Conservation (phyloP, 768 basidiomycete species). For the Leucocoprinus sp. region DNA sequence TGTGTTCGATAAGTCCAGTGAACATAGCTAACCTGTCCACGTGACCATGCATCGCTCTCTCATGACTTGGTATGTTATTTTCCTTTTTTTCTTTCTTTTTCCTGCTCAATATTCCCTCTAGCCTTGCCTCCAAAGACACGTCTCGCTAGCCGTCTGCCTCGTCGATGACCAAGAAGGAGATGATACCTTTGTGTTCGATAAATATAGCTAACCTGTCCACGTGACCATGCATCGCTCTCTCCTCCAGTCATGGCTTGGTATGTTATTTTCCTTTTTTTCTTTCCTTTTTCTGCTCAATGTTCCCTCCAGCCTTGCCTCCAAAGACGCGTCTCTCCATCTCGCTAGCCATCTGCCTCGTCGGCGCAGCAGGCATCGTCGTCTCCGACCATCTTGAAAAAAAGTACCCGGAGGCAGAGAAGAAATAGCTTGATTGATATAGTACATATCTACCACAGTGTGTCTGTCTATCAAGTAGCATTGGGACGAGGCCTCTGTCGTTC, state of each 20-base stretch:
- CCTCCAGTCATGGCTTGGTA: conserved; percentile 32
- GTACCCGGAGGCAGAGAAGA: conserved; percentile 16
- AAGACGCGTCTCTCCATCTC: conserved; percentile 45
- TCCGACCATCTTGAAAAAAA: conserved; percentile 46
- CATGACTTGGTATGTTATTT: too few relatives aligned
- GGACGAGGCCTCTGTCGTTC: conserved; percentile 19
- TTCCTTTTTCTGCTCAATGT: conserved; percentile 9
- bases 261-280: conserved; percentile 1
- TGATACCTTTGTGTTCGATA: too few relatives aligned
- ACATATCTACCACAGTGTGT: too few relatives aligned
- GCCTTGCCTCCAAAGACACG: background rate
- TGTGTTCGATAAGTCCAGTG: conserved; percentile 90
- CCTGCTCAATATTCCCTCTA: too few relatives aligned
- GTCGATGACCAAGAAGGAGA: too few relatives aligned
- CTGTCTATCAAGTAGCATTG: too few relatives aligned
- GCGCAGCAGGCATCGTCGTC: conserved; percentile 34
- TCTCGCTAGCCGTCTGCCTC: conserved; percentile 3
- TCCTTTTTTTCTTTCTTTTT: too few relatives aligned
- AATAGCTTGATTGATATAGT: conserved; percentile 2
- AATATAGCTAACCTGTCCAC: too few relatives aligned
- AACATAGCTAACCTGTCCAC: too few relatives aligned
- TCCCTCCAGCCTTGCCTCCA: conserved; percentile 40
- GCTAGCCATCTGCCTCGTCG: conserved; percentile 38
- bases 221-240: too few relatives aligned
- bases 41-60: too few relatives aligned